Conservation (phyloP, 805 yeast species). For the Candida quercuum region DNA sequence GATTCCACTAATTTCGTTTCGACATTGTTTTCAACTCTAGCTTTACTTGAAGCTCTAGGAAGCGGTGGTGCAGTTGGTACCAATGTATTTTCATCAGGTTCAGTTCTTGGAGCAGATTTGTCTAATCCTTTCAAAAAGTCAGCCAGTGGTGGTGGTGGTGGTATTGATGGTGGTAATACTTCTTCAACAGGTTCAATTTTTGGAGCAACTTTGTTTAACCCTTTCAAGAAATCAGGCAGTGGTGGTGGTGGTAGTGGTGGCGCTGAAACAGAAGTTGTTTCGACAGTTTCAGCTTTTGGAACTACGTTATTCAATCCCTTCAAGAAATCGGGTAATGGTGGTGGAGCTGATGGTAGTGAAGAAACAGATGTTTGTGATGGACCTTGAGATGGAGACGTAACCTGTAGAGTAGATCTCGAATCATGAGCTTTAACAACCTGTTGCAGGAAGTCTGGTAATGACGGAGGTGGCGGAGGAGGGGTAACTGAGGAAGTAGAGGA, state of each 20-base stretch:
- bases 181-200: not conserved
- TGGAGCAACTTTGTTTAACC: not conserved
- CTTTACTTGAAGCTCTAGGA: too few relatives aligned
- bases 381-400: constrained; percentile 4
- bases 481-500: too few relatives aligned
- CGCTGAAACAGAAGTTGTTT: constrained; percentile 13
- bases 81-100: too few relatives aligned
- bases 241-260: constrained; percentile 12
- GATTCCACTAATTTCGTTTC: not conserved
- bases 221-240: not conserved
- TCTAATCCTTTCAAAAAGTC: not conserved
- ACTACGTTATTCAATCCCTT: not conserved
- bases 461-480: constrained; percentile 23
- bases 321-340: constrained; percentile 5
- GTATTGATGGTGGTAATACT: constrained; percentile 13
- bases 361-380: constrained; percentile 1
- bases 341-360: constrained; percentile 5
- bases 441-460: constrained; percentile 7
- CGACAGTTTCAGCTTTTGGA: not conserved
- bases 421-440: constrained; percentile 1
- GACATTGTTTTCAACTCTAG: too few relatives aligned
- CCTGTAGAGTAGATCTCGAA: constrained; percentile 5
- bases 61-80: too few relatives aligned
- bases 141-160: constrained; percentile 4
- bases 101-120: too few relatives aligned